Percentiles rank a stretch among this genome's conserved stretches.
These are phyloP conservation scores for Colletotrichum orchidophilum DNA, from an alignment of 2,329 filamentous ascomycete genomes.

Conservation along the genomic window DNA sequence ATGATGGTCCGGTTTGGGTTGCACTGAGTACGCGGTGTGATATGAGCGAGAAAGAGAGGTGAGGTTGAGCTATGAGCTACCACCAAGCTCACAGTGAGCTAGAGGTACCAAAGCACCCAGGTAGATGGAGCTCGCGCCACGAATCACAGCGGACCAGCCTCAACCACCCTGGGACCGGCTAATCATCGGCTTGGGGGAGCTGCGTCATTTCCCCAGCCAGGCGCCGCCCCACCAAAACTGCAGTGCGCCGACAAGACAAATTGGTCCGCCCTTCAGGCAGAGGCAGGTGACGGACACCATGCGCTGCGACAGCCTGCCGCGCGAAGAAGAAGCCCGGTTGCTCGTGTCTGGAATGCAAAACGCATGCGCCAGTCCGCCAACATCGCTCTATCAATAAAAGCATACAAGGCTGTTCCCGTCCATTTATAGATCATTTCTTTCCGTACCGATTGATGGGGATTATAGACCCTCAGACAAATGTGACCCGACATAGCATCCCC, in stretches of 20 bases:
- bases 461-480: background rate
- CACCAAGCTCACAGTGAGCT: conserved; percentile 8
- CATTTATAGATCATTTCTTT: background rate
- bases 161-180: conserved; percentile 9
- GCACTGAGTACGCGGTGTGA: background rate
- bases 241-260: conserved; percentile 4
- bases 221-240: background rate
- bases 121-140: conserved; percentile 27
- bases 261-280: background rate
- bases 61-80: conserved; percentile 13
- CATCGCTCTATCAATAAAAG: background rate
- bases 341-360: background rate
- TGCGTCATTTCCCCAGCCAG: conserved; percentile 27
- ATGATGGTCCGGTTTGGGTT: background rate
- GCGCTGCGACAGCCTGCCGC: background rate
- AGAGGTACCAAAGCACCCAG: background rate
- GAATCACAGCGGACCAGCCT: conserved; percentile 10
- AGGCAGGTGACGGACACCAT: background rate
- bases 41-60: background rate
- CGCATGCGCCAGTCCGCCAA: background rate
- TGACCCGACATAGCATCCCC: background rate
- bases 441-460: background rate
- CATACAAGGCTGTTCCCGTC: background rate
- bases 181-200: conserved; percentile 16
- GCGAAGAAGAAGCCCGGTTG: background rate